phyloP scores from a whole-genome alignment of 768 basidiomycete genomes.

The Cystofilobasidium capitatum region DNA sequence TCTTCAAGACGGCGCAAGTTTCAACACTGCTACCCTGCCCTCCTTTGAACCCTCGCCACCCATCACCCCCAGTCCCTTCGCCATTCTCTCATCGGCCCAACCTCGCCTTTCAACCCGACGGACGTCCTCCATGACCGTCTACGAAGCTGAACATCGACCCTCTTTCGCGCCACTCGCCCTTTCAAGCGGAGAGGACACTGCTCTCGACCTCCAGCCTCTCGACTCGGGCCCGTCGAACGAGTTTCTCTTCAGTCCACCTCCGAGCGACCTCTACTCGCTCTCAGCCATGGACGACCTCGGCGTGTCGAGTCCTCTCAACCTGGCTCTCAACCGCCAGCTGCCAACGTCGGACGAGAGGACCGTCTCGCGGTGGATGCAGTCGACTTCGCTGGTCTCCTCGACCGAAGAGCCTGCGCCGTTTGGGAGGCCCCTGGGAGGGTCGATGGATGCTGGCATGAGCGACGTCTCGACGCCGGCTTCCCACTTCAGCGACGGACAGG shows the following conservation, averaged over 20 bases:
- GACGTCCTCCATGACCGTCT: not conserved
- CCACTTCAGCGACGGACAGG: conserved; percentile 39
- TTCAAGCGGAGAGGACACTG: not conserved
- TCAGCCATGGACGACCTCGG: too few species aligned
- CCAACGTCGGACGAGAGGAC: conserved; percentile 6
- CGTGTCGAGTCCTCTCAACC: not conserved
- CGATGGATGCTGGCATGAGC: not conserved
- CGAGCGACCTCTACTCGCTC: too few species aligned
- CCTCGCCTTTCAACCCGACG: not conserved
- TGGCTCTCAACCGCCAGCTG: too few species aligned
- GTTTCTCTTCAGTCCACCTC: not conserved
- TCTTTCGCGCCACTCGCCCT: not conserved
- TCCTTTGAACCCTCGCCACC: conserved; percentile 4
- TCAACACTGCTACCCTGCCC: not conserved
- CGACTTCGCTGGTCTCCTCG: not conserved
- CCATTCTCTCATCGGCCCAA: not conserved
- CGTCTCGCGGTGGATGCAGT: not conserved
- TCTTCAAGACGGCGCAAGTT: not conserved
- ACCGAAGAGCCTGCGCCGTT: not conserved
- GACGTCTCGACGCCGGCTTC: not conserved
- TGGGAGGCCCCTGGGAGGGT: not conserved
- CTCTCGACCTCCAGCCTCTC: not conserved
- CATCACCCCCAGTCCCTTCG: not conserved
- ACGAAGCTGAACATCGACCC: not conserved
- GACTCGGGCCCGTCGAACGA: not conserved